These are phyloP conservation scores for Tolypocladium sp. DNA, from an alignment of 2,329 filamentous ascomycete species.

Conservation along the genomic window DNA sequence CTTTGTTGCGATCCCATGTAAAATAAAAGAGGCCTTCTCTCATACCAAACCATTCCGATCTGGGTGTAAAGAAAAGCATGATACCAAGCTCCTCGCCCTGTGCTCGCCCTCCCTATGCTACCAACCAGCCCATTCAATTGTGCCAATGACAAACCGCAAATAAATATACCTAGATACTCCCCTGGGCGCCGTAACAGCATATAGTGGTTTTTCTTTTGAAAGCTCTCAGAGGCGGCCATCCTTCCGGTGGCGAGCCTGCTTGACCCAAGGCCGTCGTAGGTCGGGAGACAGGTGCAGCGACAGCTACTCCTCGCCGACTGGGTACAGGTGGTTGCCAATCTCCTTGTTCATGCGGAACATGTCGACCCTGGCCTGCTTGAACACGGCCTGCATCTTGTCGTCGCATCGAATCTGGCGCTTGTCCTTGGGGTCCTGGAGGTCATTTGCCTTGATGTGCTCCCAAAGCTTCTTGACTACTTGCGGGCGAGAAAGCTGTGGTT, in stretches of 20 bases:
- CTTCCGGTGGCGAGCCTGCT: not conserved
- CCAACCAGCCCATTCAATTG: not conserved
- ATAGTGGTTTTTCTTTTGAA: not conserved
- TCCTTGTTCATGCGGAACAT: constrained; percentile 99
- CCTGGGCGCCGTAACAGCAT: constrained; percentile 5
- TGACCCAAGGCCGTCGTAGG: not conserved
- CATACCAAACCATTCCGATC: not conserved
- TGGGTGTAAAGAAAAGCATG: not conserved
- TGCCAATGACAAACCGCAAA: constrained; percentile 1
- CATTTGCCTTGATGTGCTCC: constrained; percentile 83
- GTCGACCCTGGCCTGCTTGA: constrained; percentile 83
- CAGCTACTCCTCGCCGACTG: constrained; percentile 56
- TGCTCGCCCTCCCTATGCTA: constrained; percentile 2
- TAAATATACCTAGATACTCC: constrained; percentile 3
- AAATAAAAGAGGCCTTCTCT: not conserved
- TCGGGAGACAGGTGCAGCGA: too few species aligned
- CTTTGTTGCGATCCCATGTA: not conserved
- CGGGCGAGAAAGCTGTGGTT: constrained; percentile 71
- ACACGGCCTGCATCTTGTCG: constrained; percentile 81
- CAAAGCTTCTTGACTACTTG: constrained; percentile 96
- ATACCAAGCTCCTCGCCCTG: not conserved
- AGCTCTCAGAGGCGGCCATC: not conserved
- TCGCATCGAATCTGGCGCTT: constrained; percentile 92
- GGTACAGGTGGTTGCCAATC: constrained; percentile 81
- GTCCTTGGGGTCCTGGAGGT: constrained; percentile 84